These are phyloP conservation scores for Aschersonia sp. DNA, from an alignment of 2,329 filamentous ascomycete genomes.

Conservation along the genomic window DNA sequence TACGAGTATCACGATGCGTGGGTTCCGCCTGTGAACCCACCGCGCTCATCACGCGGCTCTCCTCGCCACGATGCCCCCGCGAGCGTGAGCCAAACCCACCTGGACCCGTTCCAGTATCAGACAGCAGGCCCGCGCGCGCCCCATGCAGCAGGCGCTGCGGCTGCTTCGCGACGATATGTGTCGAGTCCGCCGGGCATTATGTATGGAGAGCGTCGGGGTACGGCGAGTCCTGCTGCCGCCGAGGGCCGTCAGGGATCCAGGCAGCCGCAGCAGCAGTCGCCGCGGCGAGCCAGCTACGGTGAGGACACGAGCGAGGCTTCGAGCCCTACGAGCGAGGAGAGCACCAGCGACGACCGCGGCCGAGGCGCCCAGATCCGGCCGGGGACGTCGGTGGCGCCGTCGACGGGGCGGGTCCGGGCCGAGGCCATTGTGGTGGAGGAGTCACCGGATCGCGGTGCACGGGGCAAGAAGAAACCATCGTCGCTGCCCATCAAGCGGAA, in stretches of 20 bases:
- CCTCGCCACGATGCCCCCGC: conserved; percentile 18
- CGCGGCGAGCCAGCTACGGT: conserved; percentile 12
- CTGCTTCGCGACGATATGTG: conserved; percentile 20
- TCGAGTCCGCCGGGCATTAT: conserved; percentile 17
- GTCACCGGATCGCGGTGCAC: conserved; percentile 13
- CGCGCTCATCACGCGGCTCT: conserved; percentile 15
- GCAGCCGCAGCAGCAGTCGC: neutral
- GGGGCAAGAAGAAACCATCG: conserved; percentile 26
- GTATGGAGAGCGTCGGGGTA: conserved; percentile 12
- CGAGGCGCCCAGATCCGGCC: conserved; percentile 18
- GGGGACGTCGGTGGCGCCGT: conserved; percentile 7
- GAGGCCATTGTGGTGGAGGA: conserved; percentile 25
- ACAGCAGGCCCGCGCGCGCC: conserved; percentile 26
- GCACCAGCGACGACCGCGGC: conserved; percentile 21
- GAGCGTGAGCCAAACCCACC: conserved; percentile 10
- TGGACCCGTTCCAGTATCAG: conserved; percentile 40
- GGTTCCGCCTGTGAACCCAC: conserved; percentile 7
- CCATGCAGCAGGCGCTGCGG: conserved; percentile 16
- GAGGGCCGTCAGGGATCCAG: conserved; percentile 17
- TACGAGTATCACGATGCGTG: conserved; percentile 23
- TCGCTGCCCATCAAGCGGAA: conserved; percentile 25
- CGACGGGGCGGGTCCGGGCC: conserved; percentile 2
- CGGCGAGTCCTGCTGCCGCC: conserved; percentile 13
- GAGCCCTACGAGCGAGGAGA: conserved; percentile 19
- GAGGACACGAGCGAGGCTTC: conserved; percentile 20